Evolutionary conservation across 352 stramenopile species (phyloP), one percentile per base, ranked within the genome.

Genomic region (Globisporangium paddicum): DNA sequence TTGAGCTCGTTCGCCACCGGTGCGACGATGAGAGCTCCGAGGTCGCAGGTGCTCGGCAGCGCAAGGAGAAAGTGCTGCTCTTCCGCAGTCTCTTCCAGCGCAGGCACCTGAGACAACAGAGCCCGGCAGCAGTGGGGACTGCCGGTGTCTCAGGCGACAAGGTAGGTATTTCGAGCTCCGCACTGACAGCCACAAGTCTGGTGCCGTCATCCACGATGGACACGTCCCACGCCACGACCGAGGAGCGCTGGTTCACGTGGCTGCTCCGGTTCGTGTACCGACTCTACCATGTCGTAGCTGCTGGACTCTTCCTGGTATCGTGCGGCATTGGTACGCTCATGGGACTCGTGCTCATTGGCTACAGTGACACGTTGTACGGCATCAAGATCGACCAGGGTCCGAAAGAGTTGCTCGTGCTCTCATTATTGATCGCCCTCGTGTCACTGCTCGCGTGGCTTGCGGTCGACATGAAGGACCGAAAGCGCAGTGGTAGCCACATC

Each of bases 171-270:
- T 34, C 28, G 10, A 58, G n/a, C 26, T 53, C n/a, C 13, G 5
- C 16, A 16, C 16, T 61, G 18, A 19, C 26, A 1, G 11, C 26
- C 3, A 23, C 8, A 1, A 61, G 25, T 55, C 1, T 44, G 3
- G 61, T 60, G n/a, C 44, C 57, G 1, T 86, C 57, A 1, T 86
- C 77, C 23, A 72, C 73, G n/a, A 68, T 89, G 14, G 71, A 74
- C n/a, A 64, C 57, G 0, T 63, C 59, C 0, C 80, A 87, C 41
- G 58, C 72, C 2, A 93, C 82, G 32, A 88, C 82, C 2, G 82
- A 93, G 50, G 82, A 93, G 60, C 77, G 80, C 16, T 93, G 82
- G 77, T 90, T 86, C 60, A 72, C 73, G 40, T 93, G 80, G 80
- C 67, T 88, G 7, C 50, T 65, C 26, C 72, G 70, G 3, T 86